Evolutionary conservation across 805 yeast species (phyloP).

Genomic region (Wickerhamiella brachini): DNA sequence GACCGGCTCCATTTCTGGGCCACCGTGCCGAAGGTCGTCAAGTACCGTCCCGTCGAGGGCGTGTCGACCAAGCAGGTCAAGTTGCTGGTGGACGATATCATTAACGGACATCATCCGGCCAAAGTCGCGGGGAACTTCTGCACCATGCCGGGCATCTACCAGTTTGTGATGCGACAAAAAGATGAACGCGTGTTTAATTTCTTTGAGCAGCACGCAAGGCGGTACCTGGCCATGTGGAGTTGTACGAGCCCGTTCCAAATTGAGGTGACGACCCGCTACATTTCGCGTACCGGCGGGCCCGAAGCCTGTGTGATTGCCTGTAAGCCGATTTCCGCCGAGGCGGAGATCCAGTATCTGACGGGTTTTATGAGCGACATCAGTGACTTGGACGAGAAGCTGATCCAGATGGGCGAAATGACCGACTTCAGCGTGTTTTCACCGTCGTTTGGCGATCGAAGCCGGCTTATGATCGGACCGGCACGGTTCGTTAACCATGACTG

Average conservation of each 20-base stretch:
- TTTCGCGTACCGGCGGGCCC: slow-evolving; percentile 16
- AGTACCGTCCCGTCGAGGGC: not conserved
- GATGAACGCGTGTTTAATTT: slow-evolving; percentile 17
- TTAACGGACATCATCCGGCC: not conserved
- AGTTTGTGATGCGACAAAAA: slow-evolving; percentile 19
- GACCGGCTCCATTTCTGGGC: slow-evolving; percentile 22
- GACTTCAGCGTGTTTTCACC: slow-evolving; percentile 34
- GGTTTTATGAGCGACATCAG: slow-evolving; percentile 29
- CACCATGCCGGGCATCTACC: slow-evolving; percentile 16
- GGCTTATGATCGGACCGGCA: slow-evolving; percentile 36
- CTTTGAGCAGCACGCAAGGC: slow-evolving; percentile 26
- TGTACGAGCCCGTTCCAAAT: slow-evolving; percentile 31
- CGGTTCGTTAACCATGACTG: slow-evolving; percentile 38
- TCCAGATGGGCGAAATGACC: slow-evolving; percentile 17
- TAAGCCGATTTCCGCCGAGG: slow-evolving; percentile 19
- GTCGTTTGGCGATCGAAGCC: slow-evolving; percentile 22
- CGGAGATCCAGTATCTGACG: slow-evolving; percentile 24
- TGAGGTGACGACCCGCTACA: slow-evolving; percentile 31
- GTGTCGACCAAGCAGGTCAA: not conserved
- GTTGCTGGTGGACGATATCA: not conserved
- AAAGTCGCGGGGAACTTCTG: slow-evolving; percentile 20
- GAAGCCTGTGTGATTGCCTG: slow-evolving; percentile 32
- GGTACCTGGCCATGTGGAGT: slow-evolving; percentile 26
- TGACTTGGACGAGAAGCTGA: slow-evolving; percentile 23
- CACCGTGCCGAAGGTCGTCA: slow-evolving; percentile 17